Evolutionary conservation across 805 yeast genomes (phyloP), one percentile per base, ranked within the genome.

Genomic region (Sugiyamaella floridensis): DNA sequence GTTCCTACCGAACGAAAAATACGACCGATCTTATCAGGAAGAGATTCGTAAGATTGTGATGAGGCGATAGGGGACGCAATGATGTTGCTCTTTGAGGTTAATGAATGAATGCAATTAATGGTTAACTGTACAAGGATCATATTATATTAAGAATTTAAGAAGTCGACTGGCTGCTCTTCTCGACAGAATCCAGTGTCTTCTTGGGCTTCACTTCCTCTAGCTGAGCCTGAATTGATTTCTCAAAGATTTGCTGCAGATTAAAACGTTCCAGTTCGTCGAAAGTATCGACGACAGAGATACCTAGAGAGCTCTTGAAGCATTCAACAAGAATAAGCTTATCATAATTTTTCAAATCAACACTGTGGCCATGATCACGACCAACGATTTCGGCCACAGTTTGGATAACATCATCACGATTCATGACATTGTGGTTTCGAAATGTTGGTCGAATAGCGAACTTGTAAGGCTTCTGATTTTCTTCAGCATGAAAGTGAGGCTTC

Each of bases 271-370:
- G 76, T 57, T 74, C 70, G 19, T 78, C 81, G 61, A 80, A 88
- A 15, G 48, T 49, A 51, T 79, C 77, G 1, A 88, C 89, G 5
- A 89, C 92, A 58, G 93, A 76, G 79, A 88, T 82, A 6, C 99
- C 99, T 34, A 93, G 77, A 56, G 86, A 86, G 57, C 81, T 85
- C 71, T 90, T 92, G 71, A 84, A 92, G 64, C 97, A 86, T 66
- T 89, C 96, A 2, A 93, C 85, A 49, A 92, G 64, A 47, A 93
- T 79, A 60, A 93, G 71, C 63, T 83, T 82, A 55, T 90, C 95
- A 62, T 80, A 88, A 11, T 80, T 70, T 62, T 87, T 86, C 66
- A 93, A 76, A 65, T 89, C 95, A 14, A 93, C 95, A 37, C 69
- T 72, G 66, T 89, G 96, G 1, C 83, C 83, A 56, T 79, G 77